phyloP scores from a whole-genome alignment of 306 rosid genomes.

The Cucurbita pepo region DNA sequence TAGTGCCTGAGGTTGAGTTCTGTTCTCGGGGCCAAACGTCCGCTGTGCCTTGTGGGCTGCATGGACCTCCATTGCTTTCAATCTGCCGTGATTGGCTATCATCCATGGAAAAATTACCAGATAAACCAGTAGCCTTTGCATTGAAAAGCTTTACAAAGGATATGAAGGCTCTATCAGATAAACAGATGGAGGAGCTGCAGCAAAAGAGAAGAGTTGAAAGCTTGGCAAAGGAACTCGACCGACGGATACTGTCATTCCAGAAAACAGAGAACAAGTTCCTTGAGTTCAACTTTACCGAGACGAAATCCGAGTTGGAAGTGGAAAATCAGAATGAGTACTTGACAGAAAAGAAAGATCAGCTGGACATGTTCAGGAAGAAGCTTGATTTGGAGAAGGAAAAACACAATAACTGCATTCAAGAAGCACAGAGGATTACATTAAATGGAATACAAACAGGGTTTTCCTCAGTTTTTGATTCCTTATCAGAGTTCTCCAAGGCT shows the following conservation, averaged over 20 bases:
- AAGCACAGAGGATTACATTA: conserved; percentile 56
- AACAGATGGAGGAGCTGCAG: conserved; percentile 71
- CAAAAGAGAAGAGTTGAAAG: conserved; percentile 74
- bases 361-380: conserved; percentile 46
- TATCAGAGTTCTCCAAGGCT: conserved; percentile 58
- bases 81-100: conserved; percentile 62
- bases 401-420: conserved; percentile 54
- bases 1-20: conserved; percentile 62
- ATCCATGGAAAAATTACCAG: conserved; percentile 57
- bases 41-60: conserved; percentile 25
- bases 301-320: conserved; percentile 18
- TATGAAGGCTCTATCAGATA: conserved; percentile 45
- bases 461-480: conserved; percentile 59
- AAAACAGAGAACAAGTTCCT: conserved; percentile 43
- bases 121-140: conserved; percentile 39
- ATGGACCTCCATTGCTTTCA: conserved; percentile 65
- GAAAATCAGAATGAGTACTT: conserved; percentile 29
- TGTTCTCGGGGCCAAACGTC: conserved; percentile 44
- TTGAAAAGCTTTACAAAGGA: conserved; percentile 53
- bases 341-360: conserved; percentile 44
- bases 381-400: conserved; percentile 65
- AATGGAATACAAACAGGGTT: conserved; percentile 72
- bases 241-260: conserved; percentile 28
- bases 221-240: conserved; percentile 48
- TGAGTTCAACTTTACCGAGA: conserved; percentile 33